Evolutionary conservation across 805 yeast species (phyloP), one percentile per base, ranked within the genome.

Genomic region (Candida schatavii): DNA sequence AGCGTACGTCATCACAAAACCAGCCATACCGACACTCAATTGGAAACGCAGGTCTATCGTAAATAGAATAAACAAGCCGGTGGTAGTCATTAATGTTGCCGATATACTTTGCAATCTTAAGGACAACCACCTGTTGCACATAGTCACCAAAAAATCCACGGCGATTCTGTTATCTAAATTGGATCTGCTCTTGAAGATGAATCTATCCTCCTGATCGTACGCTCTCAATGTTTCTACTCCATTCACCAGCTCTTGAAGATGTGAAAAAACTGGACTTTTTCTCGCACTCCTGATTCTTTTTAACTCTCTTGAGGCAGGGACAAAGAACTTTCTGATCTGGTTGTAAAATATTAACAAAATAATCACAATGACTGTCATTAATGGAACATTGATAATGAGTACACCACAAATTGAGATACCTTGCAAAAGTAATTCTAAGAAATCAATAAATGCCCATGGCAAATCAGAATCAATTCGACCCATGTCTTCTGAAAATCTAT

Each of bases 211-310:
- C 29, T 57, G 60, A 7, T 49, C 47, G 37, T 52, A 60, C 1
- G 62, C 64, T 19, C 62, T 40, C 19, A 60, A 47, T 3, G 64
- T 57, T 23, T 60, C 64, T 11, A 57, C 48, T 3, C 65, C 64
- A 37, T 56, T 54, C 34, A 60, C 44, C 3, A 60, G 56, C 38
- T 60, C 65, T 18, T 57, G 61, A 32, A 60, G 45, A 37, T 59
- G 64, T 5, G 63, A 58, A 36, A 56, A 55, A 4, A 60, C 51
- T 0, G 65, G 65, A 27, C 59, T 52, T 39, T 57, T 53, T 35
- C 52, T 51, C 5, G 56, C 47, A 2, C 62, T 52, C 18, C 47
- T 51, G 35, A 60, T 51, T 40, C 65, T 46, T 43, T 56, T 58
- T 30, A 59, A 49, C 32, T 57, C 62, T 34, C 65, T 45, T 3